phyloP scores from a whole-genome alignment of 495 filamentous ascomycete species.

The Darksidea phi region DNA sequence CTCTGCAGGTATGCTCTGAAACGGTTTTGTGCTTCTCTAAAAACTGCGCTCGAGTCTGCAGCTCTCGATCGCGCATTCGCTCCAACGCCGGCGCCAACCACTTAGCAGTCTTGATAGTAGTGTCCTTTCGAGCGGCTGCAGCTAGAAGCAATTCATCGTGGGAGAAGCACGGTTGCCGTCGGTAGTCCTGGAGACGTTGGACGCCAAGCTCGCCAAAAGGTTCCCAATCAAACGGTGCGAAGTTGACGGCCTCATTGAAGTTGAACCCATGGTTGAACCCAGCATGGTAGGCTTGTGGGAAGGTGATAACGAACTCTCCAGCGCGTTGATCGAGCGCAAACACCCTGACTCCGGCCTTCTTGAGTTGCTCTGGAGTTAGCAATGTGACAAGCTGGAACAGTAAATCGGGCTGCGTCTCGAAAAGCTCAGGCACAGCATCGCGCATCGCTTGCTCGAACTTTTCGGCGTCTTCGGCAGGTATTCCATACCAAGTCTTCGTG shows the following conservation, averaged over 20 bases:
- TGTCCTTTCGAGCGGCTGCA: conserved; percentile 66
- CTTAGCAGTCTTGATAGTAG: conserved; percentile 88
- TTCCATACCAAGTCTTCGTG: conserved; percentile 99
- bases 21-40: conserved; percentile 61
- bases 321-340: conserved; percentile 92
- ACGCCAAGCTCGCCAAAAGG: conserved; percentile 86
- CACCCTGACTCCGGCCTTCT: conserved; percentile 88
- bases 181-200: conserved; percentile 79
- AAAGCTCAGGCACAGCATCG: conserved; percentile 91
- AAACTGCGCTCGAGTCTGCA: conserved; percentile 65
- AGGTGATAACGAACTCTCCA: conserved; percentile 91
- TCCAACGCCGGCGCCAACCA: conserved; percentile 89
- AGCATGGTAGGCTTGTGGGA: conserved; percentile 48
- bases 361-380: conserved; percentile 88
- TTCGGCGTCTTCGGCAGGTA: conserved; percentile 87
- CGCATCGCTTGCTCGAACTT: conserved; percentile 95
- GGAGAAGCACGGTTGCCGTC: conserved; percentile 92
- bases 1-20: conserved; percentile 49
- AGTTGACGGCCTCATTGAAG: conserved; percentile 99
- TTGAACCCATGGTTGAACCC: conserved; percentile 74
- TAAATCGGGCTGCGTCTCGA: conserved; percentile 94
- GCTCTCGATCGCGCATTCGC: conserved; percentile 70
- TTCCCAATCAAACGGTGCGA: conserved; percentile 96
- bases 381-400: conserved; percentile 96
- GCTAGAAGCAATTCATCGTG: conserved; percentile 96